A percentile compares a stretch with the other conserved stretches of the same genome.
phyloP scores from a whole-genome alignment of 2,329 filamentous ascomycete genomes.

The Colletotrichum filicis region DNA sequence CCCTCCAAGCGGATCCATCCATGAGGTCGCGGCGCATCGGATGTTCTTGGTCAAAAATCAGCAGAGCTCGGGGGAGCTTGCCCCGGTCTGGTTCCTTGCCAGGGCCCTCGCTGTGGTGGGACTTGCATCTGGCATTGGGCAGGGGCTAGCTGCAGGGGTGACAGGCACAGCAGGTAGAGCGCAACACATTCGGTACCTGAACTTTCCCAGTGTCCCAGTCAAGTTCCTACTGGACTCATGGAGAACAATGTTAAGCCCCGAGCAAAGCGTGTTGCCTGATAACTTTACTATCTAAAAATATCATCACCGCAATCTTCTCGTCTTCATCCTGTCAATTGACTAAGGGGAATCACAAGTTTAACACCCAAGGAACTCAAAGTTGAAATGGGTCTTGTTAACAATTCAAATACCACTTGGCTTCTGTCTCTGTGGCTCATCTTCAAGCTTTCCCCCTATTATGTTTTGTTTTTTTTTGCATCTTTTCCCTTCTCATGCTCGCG shows the following conservation, averaged over 20 bases:
- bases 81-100: constrained; percentile 15
- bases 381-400: not conserved
- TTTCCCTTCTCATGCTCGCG: constrained; percentile 16
- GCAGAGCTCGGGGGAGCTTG: constrained; percentile 31
- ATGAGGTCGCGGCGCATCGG: constrained; percentile 5
- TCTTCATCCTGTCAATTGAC: too few relatives aligned
- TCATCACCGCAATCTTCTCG: too few relatives aligned
- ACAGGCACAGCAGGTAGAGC: not conserved
- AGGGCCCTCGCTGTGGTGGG: not conserved
- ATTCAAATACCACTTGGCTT: constrained; percentile 18
- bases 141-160: constrained; percentile 14
- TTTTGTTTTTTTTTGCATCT: constrained; percentile 23
- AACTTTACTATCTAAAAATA: not conserved
- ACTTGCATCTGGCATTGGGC: not conserved
- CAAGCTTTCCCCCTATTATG: constrained; percentile 29
- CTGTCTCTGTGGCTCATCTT: constrained; percentile 23
- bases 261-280: not conserved
- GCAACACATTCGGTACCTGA: constrained; percentile 8
- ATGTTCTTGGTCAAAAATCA: constrained; percentile 30
- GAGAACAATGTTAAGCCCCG: not conserved
- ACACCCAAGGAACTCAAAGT: not conserved
- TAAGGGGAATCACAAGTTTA: not conserved
- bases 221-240: not conserved
- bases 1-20: constrained; percentile 3
- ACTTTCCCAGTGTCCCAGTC: not conserved